Evolutionary conservation across 2,329 filamentous ascomycete species (phyloP).

Genomic region (Penicillium sp.): DNA sequence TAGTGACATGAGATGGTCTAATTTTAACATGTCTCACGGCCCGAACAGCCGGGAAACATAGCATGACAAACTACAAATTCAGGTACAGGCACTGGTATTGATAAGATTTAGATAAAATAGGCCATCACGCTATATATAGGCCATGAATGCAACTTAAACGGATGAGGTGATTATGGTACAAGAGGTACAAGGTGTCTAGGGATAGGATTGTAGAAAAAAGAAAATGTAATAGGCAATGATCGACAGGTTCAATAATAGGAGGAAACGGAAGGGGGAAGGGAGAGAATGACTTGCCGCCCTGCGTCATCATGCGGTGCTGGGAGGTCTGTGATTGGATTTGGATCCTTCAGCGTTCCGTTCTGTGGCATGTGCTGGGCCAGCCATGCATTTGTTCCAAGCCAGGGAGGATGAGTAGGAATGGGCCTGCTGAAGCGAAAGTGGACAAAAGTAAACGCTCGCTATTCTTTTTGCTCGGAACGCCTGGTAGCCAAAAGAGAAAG

Average conservation of each 20-base stretch:
- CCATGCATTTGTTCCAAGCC: not conserved
- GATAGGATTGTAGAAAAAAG: slow-evolving; percentile 8
- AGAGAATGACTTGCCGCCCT: not conserved
- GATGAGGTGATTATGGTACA: slow-evolving; percentile 23
- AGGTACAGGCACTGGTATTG: no score
- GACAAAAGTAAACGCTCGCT: not conserved
- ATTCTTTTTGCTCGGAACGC: slow-evolving; percentile 24
- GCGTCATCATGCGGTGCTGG: not conserved
- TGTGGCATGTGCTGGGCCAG: slow-evolving; percentile 1
- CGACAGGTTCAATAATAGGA: not conserved
- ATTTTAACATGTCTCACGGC: no score
- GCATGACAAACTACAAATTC: no score
- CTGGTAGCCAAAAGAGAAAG: slow-evolving; percentile 6
- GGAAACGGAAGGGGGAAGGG: slow-evolving; percentile 1
- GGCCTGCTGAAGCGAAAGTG: not conserved
- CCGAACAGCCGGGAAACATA: no score
- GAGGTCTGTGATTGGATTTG: not conserved
- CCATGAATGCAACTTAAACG: slow-evolving; percentile 15
- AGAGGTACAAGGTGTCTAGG: slow-evolving; percentile 15
- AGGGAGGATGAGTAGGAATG: not conserved
- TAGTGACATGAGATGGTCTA: no score
- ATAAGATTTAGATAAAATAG: slow-evolving; percentile 1
- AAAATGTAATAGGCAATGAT: slow-evolving; percentile 4
- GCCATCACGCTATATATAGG: slow-evolving; percentile 21
- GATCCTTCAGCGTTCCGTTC: not conserved